Evolutionary conservation across 495 filamentous ascomycete species (phyloP), one percentile per base, ranked within the genome.

Genomic region (Hypoxylon lenormandii): DNA sequence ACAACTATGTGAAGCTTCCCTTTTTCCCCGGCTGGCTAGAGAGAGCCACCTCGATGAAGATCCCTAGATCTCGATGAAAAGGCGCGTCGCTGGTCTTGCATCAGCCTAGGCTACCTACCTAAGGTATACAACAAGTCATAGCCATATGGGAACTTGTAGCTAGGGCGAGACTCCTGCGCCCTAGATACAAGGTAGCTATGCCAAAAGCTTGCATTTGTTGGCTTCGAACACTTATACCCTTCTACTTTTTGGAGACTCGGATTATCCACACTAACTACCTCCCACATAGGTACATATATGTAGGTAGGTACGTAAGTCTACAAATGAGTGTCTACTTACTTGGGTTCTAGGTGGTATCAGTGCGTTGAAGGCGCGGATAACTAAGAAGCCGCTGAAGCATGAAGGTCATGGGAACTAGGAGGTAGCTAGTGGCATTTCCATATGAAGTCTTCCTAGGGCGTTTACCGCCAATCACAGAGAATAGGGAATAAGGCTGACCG

Each of bases 401-500:
- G 5, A 21, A 47, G 33, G 42, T 63, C 23, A 37, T 52, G 19
- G 49, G 33, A 6, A 26, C n/a, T 53, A 13, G 49, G 33, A 6
- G 19, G 8, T 53, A 13, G 51, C 38, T 47, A 47, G 40, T 60
- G 47, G 21, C 18, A 12, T 59, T 48, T 23, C 28, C 12, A 22
- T 2, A 54, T 36, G 54, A 55, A 12, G 54, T 43, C 54, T 49
- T 55, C 60, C 60, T 49, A 52, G 48, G 6, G 30, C 23, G 13
- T 51, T 54, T 33, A 30, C 42, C 26, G 15, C 66, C 66, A 70
- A 65, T 60, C 48, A 55, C 15, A 49, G 12, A 51, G 30, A 13
- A 22, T 50, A n/a, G 15, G 38, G 40, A 18, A 50, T 47, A 47
- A 56, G 55, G 66, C 60, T 70, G 40, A 37, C 12, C 18, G 22